A percentile compares a stretch with the other conserved stretches of the same genome.
These are phyloP conservation scores for Leccinellum rugosiceps DNA, from an alignment of 768 basidiomycete species.

Conservation along the genomic window DNA sequence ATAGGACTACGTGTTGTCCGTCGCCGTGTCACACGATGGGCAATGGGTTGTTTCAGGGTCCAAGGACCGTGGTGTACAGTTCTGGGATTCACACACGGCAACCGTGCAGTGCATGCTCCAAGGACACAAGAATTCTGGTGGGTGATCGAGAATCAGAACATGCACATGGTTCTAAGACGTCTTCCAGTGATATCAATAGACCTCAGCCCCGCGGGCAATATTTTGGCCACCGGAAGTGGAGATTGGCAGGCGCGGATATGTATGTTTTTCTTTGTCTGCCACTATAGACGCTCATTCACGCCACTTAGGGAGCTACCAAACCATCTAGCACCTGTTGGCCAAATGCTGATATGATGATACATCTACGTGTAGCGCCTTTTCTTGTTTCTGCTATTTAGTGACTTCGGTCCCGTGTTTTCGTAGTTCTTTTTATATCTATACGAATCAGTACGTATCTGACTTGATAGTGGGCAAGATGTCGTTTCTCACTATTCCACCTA, in stretches of 20 bases:
- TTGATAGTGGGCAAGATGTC: conserved; percentile 7
- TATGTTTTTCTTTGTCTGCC: conserved; percentile 28
- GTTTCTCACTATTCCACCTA: conserved; percentile 3
- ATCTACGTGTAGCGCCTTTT: conserved; percentile 27
- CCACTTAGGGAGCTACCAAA: conserved; percentile 30
- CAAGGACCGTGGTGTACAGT: conserved; percentile 95
- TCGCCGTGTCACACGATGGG: conserved; percentile 86
- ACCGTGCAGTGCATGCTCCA: conserved; percentile 93
- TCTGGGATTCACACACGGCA: conserved; percentile 79
- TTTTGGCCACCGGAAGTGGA: conserved; percentile 68
- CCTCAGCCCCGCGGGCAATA: conserved; percentile 55
- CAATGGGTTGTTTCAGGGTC: conserved; percentile 94
- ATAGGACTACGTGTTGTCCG: conserved; percentile 70
- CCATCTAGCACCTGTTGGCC: conserved; percentile 17
- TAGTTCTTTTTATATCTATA: conserved; percentile 24
- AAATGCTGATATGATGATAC: conserved; percentile 9
- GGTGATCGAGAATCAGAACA: conserved; percentile 18
- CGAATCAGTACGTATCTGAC: conserved; percentile 8
- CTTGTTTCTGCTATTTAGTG: conserved; percentile 28
- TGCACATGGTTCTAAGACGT: conserved; percentile 8
- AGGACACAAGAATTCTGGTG: conserved; percentile 64
- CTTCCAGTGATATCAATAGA: conserved; percentile 67
- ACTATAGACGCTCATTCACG: conserved; percentile 2
- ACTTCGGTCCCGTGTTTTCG: conserved; percentile 7
- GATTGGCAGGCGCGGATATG: conserved; percentile 73